Conservation (phyloP, 768 basidiomycete genomes). For the Termitomyces sp. region DNA sequence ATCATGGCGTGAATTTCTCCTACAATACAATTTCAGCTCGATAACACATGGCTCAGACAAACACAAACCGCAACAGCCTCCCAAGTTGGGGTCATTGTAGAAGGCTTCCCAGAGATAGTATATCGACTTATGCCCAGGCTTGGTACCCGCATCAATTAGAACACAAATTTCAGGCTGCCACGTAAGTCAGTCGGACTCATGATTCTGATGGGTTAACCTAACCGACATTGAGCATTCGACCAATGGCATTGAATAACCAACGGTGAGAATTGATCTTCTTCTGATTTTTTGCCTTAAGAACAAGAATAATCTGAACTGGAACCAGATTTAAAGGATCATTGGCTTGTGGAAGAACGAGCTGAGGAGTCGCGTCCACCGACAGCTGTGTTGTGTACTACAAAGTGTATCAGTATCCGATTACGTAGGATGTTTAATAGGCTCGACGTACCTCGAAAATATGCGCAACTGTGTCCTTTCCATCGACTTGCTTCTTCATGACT, state of each 20-base stretch:
- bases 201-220: constrained; percentile 9
- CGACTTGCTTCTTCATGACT: constrained; percentile 89
- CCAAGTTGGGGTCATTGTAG: constrained; percentile 72
- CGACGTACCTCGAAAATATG: constrained; percentile 86
- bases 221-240: constrained; percentile 66
- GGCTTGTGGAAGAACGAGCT: constrained; percentile 83
- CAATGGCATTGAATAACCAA: constrained; percentile 95
- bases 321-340: constrained; percentile 91
- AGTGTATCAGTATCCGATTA: constrained; percentile 3
- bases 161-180: constrained; percentile 84
- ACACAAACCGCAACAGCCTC: constrained; percentile 73
- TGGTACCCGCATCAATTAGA: constrained; percentile 92
- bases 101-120: constrained; percentile 95
- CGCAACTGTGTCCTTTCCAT: constrained; percentile 84
- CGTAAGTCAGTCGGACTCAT: not conserved
- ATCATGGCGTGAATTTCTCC: constrained; percentile 95
- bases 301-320: constrained; percentile 87
- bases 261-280: constrained; percentile 96
- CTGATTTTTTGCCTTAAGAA: constrained; percentile 90
- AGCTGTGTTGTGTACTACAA: constrained; percentile 92
- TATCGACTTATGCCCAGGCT: constrained; percentile 93
- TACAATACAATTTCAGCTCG: constrained; percentile 7
- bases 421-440: not conserved
- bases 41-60: not conserved
- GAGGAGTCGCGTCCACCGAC: constrained; percentile 86